phyloP scores from a whole-genome alignment of 768 basidiomycete genomes.

The Dacryopinax spathularia region DNA sequence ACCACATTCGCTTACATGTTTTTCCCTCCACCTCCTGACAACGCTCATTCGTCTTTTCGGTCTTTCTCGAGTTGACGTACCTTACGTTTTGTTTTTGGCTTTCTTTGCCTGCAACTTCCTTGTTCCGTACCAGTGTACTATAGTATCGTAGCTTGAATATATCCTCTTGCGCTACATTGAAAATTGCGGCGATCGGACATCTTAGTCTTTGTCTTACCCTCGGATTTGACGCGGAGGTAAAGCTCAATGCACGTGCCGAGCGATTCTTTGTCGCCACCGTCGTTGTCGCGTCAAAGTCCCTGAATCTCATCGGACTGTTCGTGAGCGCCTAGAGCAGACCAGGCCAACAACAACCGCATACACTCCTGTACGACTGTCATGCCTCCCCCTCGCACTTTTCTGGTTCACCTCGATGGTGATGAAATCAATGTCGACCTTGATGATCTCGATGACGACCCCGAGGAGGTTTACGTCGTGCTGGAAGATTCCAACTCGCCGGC shows the following conservation, averaged over 20 bases:
- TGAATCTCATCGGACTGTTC: background rate
- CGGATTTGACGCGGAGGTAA: background rate
- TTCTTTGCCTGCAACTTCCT: background rate
- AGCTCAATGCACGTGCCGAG: background rate
- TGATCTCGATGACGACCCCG: conserved; percentile 41
- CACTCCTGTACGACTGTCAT: background rate
- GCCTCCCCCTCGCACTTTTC: background rate
- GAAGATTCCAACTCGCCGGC: conserved; percentile 20
- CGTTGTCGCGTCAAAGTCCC: background rate
- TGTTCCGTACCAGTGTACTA: background rate
- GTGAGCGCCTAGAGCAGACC: background rate
- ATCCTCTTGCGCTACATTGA: background rate
- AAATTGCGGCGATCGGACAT: too few relatives aligned
- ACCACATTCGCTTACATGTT: background rate
- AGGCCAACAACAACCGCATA: background rate
- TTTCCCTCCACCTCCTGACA: background rate
- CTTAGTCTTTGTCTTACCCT: background rate
- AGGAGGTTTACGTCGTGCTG: conserved; percentile 25
- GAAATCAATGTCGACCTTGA: conserved; percentile 74
- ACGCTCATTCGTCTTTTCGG: background rate
- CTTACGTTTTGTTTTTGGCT: background rate
- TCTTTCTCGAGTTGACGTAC: background rate
- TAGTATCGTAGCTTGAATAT: background rate
- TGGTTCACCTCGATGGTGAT: background rate
- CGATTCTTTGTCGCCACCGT: background rate